Base-by-base conservation (phyloP, 2,329 filamentous ascomycete species). In the Lomentospora prolificans region DNA sequence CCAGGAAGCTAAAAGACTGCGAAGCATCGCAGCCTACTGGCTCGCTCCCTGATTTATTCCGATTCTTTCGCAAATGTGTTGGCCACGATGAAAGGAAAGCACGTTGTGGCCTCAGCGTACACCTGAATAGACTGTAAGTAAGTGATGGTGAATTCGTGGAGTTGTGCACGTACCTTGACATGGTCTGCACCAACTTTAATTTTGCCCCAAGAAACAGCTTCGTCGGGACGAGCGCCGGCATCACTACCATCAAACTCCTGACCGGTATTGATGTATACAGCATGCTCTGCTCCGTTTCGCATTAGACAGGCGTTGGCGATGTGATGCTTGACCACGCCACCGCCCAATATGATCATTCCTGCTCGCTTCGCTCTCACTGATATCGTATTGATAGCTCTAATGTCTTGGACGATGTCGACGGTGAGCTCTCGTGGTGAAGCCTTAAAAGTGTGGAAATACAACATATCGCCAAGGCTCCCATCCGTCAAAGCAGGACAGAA, bases 181-280 rank as follows among this genome's bases (percentile, higher is more conserved):
- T 85, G 87, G 60, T 94, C 86, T 1, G 87, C 94, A 54, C 86
- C 88, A 44, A 85, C 77, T 71, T 95, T 96, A 70, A 99, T 96
- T 77, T 99, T 99, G 3, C 94, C 94, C 94, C 94, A 99, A 60
- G 91, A 96, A 14, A 99, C 89, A 4, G 94, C 94, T 73, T 99
- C 94, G 65, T 99, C 94, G 3, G 94, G 94, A 56, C 94, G 78
- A 3, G 94, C 94, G 1, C 94, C 94, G 0, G 94, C 92, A 72
- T 99, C 94, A 64, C 90, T 96, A 2, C 94, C 94, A 68, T 99
- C 94, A 67, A 96, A 99, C 68, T 99, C 94, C 69, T 96, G 90
- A 0, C 84, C 94, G 1, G 94, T 99, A 71, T 99, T 99, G 70
- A 99, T 90, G 68, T 96, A 99, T 1, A 99, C 94, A 2, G 94